phyloP scores from a whole-genome alignment of 148 eudicot genomes.

The Camellia lanceoleosa region DNA sequence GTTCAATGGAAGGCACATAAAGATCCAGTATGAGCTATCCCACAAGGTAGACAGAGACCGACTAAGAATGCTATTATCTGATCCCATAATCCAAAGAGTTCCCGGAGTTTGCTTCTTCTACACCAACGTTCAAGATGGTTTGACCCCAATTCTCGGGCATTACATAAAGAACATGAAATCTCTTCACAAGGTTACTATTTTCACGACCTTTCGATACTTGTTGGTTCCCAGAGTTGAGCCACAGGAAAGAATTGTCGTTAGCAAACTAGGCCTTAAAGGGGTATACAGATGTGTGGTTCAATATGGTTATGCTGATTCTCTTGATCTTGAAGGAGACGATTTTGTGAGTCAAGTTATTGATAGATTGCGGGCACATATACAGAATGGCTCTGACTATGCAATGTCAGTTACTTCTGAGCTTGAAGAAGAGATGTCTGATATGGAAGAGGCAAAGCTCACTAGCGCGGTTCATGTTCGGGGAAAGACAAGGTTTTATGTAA shows the following conservation, averaged over 20 bases:
- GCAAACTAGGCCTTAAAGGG: conserved; percentile 42
- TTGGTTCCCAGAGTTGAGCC: conserved; percentile 55
- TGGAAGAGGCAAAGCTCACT: conserved; percentile 49
- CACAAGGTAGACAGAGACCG: conserved; percentile 49
- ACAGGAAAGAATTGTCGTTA: conserved; percentile 43
- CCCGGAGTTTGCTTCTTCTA: conserved; percentile 71
- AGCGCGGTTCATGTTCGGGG: conserved; percentile 63
- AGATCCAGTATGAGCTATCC: background rate
- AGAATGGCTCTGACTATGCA: conserved; percentile 16
- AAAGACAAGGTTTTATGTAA: conserved; percentile 61
- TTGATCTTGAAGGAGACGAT: conserved; percentile 47
- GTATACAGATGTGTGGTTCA: conserved; percentile 56
- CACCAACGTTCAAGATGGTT: conserved; percentile 62
- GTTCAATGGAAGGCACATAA: too few species aligned
- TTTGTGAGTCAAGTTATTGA: conserved; percentile 43
- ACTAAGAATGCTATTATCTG: conserved; percentile 38
- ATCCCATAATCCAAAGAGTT: conserved; percentile 54
- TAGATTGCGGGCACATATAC: conserved; percentile 35
- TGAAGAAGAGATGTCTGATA: conserved; percentile 34
- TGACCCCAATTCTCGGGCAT: conserved; percentile 63
- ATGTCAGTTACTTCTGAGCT: conserved; percentile 10
- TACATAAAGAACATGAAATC: conserved; percentile 63
- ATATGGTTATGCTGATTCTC: conserved; percentile 59
- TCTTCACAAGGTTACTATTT: conserved; percentile 53
- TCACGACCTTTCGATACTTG: conserved; percentile 56